These are phyloP conservation scores for Catenaria anguillulae DNA, from an alignment of 371 early-diverging fungal species.

Conservation along the genomic window DNA sequence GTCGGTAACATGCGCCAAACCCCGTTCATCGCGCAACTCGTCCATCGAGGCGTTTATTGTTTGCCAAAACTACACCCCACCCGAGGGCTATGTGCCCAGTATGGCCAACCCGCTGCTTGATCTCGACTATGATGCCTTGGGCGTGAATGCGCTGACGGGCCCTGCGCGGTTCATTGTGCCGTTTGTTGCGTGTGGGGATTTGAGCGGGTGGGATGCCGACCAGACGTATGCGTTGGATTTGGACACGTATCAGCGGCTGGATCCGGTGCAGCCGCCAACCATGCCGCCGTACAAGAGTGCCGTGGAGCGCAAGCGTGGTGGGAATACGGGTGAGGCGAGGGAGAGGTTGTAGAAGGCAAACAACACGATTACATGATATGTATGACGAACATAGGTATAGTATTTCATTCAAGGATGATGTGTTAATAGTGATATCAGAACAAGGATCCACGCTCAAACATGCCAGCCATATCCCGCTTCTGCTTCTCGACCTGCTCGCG, in stretches of 20 bases:
- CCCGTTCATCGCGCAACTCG: conserved; percentile 81
- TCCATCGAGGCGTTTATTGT: conserved; percentile 92
- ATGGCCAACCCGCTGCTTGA: conserved; percentile 79
- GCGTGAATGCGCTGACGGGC: conserved; percentile 25
- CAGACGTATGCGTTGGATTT: conserved; percentile 57
- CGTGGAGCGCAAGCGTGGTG: conserved; percentile 61
- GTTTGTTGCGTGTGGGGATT: conserved; percentile 81
- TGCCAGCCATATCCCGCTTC: background rate
- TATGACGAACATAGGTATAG: too few relatives aligned
- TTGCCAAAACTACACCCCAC: conserved; percentile 74
- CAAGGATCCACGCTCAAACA: background rate
- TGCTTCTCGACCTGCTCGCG: background rate
- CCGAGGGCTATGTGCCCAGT: conserved; percentile 63
- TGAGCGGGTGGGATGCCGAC: conserved; percentile 50
- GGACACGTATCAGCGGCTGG: conserved; percentile 37
- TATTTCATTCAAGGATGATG: too few relatives aligned
- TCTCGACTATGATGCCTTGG: conserved; percentile 38
- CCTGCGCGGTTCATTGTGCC: conserved; percentile 68
- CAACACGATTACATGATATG: too few relatives aligned
- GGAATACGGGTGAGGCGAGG: background rate
- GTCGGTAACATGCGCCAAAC: conserved; percentile 82
- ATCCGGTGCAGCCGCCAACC: conserved; percentile 74
- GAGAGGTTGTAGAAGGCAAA: too few relatives aligned
- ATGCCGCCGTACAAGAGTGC: conserved; percentile 79
- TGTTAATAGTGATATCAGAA: background rate